phyloP scores from a whole-genome alignment of 2,329 filamentous ascomycete species.

The Hymenoscyphus albidus region DNA sequence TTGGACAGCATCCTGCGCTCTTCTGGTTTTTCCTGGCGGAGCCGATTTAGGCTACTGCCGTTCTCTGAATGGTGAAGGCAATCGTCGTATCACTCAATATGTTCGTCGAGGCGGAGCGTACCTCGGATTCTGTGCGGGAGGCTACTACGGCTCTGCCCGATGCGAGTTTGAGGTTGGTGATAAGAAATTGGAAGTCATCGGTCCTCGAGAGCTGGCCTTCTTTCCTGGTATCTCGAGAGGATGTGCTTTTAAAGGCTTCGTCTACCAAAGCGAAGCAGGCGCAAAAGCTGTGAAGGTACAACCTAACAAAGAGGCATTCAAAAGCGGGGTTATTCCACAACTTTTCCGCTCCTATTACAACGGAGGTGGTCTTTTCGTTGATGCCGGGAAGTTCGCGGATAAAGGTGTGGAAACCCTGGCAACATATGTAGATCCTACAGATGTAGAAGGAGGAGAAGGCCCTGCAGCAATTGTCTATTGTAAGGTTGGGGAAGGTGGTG shows the following conservation, averaged over 20 bases:
- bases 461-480: conserved; percentile 80
- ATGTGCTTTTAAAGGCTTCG: conserved; percentile 82
- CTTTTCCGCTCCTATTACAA: conserved; percentile 83
- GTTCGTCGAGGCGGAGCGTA: conserved; percentile 82
- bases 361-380: conserved; percentile 88
- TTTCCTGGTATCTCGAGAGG: conserved; percentile 85
- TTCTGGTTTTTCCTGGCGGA: conserved; percentile 89
- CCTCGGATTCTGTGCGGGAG: conserved; percentile 89
- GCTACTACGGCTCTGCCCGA: conserved; percentile 76
- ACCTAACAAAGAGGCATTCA: conserved; percentile 59
- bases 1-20: conserved; percentile 80
- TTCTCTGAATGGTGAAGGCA: conserved; percentile 81
- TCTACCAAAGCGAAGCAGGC: conserved; percentile 83
- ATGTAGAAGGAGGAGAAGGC: conserved; percentile 73
- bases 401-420: conserved; percentile 77
- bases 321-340: conserved; percentile 49
- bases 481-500: conserved; percentile 74
- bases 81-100: conserved; percentile 77
- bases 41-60: conserved; percentile 92
- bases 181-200: conserved; percentile 76
- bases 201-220: conserved; percentile 79
- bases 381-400: conserved; percentile 59
- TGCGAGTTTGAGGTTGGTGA: conserved; percentile 94
- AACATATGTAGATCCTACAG: conserved; percentile 68
- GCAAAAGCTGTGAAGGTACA: conserved; percentile 68